Conservation (phyloP, 2,329 filamentous ascomycete genomes). For the Colletotrichum liriopes region DNA sequence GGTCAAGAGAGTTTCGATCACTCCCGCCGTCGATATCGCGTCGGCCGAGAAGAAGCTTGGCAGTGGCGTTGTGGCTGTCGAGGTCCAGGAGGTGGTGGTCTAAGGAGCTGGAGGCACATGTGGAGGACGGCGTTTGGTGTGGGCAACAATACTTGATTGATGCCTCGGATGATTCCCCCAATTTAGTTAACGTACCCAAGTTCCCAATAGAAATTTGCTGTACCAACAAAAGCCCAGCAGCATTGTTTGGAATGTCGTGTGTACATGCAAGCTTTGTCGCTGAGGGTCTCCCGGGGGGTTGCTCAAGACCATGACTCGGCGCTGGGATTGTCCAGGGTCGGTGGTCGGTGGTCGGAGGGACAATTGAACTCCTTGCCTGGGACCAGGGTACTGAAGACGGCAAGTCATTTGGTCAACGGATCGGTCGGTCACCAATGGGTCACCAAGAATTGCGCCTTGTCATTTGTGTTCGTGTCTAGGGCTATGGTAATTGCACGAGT, state of each 20-base stretch:
- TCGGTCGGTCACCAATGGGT: neutral
- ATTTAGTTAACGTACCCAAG: neutral
- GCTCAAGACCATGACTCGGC: constrained; percentile 22
- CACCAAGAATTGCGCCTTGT: neutral
- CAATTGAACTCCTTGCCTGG: neutral
- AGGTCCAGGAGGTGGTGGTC: constrained; percentile 33
- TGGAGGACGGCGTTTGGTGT: constrained; percentile 12
- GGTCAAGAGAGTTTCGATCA: constrained; percentile 26
- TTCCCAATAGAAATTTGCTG: neutral
- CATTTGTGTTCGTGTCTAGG: neutral
- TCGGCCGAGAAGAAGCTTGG: constrained; percentile 14
- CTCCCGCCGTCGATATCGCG: neutral
- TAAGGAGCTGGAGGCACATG: constrained; percentile 3
- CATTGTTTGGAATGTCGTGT: neutral
- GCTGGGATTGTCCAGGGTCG: neutral
- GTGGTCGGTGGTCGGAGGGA: neutral
- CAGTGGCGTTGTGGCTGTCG: constrained; percentile 8
- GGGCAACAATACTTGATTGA: constrained; percentile 2
- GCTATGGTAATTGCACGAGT: neutral
- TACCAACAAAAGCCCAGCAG: neutral
- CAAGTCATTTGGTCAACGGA: constrained; percentile 19
- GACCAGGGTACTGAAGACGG: neutral
- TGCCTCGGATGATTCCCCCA: constrained; percentile 20
- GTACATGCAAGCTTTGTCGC: neutral
- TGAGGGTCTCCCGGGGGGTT: neutral